Evolutionary conservation across 495 filamentous ascomycete species (phyloP).

Genomic region (Neurospora sp.): DNA sequence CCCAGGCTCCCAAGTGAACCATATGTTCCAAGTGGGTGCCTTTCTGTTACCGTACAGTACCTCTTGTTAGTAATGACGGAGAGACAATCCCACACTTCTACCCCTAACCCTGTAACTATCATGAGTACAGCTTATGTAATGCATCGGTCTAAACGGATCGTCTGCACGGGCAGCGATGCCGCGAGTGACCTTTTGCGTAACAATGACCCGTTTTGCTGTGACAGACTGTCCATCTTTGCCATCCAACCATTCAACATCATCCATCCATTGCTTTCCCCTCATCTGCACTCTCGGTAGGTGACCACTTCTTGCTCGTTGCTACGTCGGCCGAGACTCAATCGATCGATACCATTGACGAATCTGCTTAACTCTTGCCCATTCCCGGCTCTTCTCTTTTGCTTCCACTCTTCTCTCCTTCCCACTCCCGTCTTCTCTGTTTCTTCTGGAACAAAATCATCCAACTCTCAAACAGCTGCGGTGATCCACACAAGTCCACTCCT

Average conservation of each 20-base stretch:
- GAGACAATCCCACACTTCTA: background rate
- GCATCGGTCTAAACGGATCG: background rate
- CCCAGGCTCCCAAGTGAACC: background rate
- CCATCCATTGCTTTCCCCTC: conserved; percentile 1
- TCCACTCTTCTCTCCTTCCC: background rate
- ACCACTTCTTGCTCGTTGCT: conserved; percentile 11
- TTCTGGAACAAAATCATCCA: background rate
- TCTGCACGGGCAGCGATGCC: background rate
- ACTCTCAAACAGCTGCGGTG: background rate
- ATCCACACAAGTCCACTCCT: background rate
- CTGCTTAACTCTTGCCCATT: background rate
- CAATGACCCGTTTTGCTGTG: background rate
- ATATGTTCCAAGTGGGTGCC: background rate
- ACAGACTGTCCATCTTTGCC: background rate
- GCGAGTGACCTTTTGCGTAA: background rate
- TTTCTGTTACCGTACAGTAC: background rate
- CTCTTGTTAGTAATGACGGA: background rate
- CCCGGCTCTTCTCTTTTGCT: background rate
- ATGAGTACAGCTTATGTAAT: background rate
- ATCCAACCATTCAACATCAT: background rate
- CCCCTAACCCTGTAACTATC: background rate
- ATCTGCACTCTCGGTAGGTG: conserved; percentile 1
- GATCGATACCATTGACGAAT: no score
- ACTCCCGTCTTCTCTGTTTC: background rate
- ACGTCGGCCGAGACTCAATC: background rate